Evolutionary conservation across 108 stramenopile genomes (phyloP), one percentile per base, ranked within the genome.

Genomic region (Nitzschia inconspicua): DNA sequence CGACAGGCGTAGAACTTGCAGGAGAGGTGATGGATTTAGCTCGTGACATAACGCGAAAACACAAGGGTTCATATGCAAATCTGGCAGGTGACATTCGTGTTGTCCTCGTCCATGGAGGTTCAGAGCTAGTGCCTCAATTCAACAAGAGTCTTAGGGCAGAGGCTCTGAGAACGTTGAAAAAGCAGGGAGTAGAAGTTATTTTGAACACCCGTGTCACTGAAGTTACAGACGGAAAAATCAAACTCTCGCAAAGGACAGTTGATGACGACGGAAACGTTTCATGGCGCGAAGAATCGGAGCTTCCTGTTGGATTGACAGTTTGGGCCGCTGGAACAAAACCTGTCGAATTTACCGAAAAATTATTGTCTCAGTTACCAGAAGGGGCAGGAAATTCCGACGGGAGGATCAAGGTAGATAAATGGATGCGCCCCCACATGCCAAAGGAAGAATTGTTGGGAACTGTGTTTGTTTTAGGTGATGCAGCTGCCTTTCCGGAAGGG

Each of bases 21-120:
- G 89, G 86, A 30, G 89, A 91, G 58, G 51, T 91, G 24, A 32
- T 32, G 24, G 89, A 91, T 66, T 81, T 91, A 37, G 57, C 68
- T 31, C 10, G 39, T 0, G 78, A 91, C 44, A 55, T 83, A 4
- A 63, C 66, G 16, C 41, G 54, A 1, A 27, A 49, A 8, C 60
- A 41, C 1, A 73, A 68, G 27, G 82, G 80, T 1, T 28, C 75
- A 26, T 90, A 80, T 42, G 77, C 71, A n/a, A 66, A 53, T 32
- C 69, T 90, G 30, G 52, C 29, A 18, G 69, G 64, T 30, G 68
- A 83, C 41, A 72, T 72, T 18, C 51, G 44, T 2, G 74, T 91
- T 0, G 41, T 79, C 6, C 47, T 91, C 9, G 68, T 77, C 0
- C 86, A 91, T 42, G 70, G 81, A 19, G 82, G 78, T 11, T 19